Conservation (phyloP, 2,329 filamentous ascomycete species). For the Penicillium aurantiogriseum region DNA sequence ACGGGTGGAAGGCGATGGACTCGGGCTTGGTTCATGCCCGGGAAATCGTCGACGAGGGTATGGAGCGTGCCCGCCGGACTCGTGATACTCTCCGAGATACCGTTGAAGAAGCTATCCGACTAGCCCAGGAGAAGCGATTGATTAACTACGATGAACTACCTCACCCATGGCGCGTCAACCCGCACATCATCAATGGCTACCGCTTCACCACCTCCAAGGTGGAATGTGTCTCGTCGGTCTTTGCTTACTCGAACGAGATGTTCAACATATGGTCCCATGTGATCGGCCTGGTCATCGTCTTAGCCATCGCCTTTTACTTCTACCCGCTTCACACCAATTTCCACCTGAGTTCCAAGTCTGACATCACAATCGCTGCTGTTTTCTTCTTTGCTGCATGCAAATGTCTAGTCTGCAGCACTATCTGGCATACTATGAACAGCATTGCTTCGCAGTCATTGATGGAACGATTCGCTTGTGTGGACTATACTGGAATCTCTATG, state of each 20-base stretch:
- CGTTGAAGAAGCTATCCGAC: constrained; percentile 72
- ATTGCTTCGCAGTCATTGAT: constrained; percentile 86
- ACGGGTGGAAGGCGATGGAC: constrained; percentile 76
- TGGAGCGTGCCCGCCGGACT: constrained; percentile 78
- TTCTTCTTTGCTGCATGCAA: constrained; percentile 97
- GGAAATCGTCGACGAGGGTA: constrained; percentile 74
- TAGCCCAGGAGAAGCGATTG: constrained; percentile 75
- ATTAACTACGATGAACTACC: constrained; percentile 89
- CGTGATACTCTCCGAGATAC: constrained; percentile 80
- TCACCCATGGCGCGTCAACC: constrained; percentile 89
- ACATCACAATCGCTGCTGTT: constrained; percentile 84
- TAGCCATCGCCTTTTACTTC: constrained; percentile 90
- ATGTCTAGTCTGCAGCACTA: constrained; percentile 87
- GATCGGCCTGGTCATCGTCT: constrained; percentile 81
- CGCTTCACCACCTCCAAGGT: constrained; percentile 90
- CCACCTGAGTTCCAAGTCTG: constrained; percentile 77
- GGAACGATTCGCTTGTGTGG: constrained; percentile 94
- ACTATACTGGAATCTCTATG: constrained; percentile 96
- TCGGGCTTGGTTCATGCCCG: constrained; percentile 72
- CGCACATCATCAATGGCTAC: constrained; percentile 87
- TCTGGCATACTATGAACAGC: constrained; percentile 99
- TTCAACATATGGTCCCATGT: constrained; percentile 98
- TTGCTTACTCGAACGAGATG: constrained; percentile 83
- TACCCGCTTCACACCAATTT: constrained; percentile 90
- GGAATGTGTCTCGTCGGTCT: constrained; percentile 81